Evolutionary conservation across 2,329 filamentous ascomycete species (phyloP).

Genomic region (Rhinocladiella mackenziei): DNA sequence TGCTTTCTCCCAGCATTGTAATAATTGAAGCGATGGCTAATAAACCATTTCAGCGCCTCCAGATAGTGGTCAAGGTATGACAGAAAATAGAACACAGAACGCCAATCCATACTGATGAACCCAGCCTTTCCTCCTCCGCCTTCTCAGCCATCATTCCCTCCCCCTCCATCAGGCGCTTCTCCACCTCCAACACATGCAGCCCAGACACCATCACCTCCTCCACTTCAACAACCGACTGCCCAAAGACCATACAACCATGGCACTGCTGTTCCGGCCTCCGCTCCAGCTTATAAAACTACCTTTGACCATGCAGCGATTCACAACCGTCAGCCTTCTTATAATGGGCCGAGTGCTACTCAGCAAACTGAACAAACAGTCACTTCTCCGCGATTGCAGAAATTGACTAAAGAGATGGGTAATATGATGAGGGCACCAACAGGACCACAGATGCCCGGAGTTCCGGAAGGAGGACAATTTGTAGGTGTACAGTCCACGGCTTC

Average conservation of each 20-base stretch:
- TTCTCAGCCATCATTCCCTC: constrained; percentile 20
- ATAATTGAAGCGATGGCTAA: constrained; percentile 6
- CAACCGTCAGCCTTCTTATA: constrained; percentile 22
- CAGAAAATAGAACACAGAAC: background rate
- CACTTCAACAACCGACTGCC: constrained; percentile 27
- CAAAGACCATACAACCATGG: constrained; percentile 26
- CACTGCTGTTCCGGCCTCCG: constrained; percentile 27
- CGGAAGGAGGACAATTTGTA: constrained; percentile 55
- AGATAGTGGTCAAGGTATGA: constrained; percentile 19
- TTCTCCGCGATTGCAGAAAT: constrained; percentile 15
- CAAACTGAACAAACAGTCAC: constrained; percentile 12
- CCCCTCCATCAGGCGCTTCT: constrained; percentile 30
- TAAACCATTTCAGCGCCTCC: constrained; percentile 22
- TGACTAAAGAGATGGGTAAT: constrained; percentile 22
- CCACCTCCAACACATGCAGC: constrained; percentile 20
- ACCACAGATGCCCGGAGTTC: constrained; percentile 38
- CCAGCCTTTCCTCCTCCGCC: constrained; percentile 32
- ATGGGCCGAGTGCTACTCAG: constrained; percentile 9
- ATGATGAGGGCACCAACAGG: constrained; percentile 20
- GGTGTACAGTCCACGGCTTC: constrained; percentile 58
- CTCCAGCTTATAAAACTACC: constrained; percentile 26
- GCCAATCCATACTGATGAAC: constrained; percentile 9
- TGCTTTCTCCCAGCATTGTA: constrained; percentile 5
- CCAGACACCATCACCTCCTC: constrained; percentile 22
- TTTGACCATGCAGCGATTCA: constrained; percentile 26